Base-by-base conservation (phyloP, 139 green algal species). In the Eudorina sp. region DNA sequence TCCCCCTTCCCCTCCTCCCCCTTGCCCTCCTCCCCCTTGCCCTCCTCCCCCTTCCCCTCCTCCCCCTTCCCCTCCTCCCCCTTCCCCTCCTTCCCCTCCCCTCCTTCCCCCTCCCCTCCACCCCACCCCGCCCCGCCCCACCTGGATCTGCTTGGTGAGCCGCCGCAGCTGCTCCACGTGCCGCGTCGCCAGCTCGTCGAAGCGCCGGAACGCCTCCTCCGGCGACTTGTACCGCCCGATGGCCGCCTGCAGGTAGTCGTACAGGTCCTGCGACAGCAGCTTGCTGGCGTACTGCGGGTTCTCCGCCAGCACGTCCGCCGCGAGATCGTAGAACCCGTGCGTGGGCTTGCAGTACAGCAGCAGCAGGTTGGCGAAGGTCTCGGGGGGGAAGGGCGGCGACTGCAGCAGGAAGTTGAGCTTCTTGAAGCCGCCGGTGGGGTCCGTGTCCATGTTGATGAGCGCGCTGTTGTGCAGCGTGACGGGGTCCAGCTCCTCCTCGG, bases 381-480 rank as follows among this genome's bases (percentile, higher is more conserved):
- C 96, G 13, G 93, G 93, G 0, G 97, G 97, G 88, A 97, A 97
- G 60, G 94, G 94, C 34, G 95, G 95, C 73, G 90, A 94, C 85
- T 93, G 86, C 27, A 98, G 91, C 89, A 99, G 92, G 91, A 97
- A 97, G 64, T 96, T 96, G 64, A 99, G 95, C 92, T 97, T 98
- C n/a, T 95, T 94, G 89, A 99, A 96, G 25, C 93, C 94, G 25
- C 81, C 89, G 14, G 91, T 92, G 9, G 94, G 92, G 64, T 97
- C 93, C 2, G 62, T 86, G 70, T 96, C 93, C 92, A 96, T 96
- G 85, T 94, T 92, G 72, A 97, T 93, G 14, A 98, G 93, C 21
- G 95, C 96, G n/a, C 89, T 92, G 94, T 99, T 98, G 94, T 99
- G 96, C 53, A 99, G 91, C 13, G 95, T 97, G 23, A 96, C 95